These are phyloP conservation scores for Amanita pallidorosea DNA, from an alignment of 768 basidiomycete species.

Conservation along the genomic window DNA sequence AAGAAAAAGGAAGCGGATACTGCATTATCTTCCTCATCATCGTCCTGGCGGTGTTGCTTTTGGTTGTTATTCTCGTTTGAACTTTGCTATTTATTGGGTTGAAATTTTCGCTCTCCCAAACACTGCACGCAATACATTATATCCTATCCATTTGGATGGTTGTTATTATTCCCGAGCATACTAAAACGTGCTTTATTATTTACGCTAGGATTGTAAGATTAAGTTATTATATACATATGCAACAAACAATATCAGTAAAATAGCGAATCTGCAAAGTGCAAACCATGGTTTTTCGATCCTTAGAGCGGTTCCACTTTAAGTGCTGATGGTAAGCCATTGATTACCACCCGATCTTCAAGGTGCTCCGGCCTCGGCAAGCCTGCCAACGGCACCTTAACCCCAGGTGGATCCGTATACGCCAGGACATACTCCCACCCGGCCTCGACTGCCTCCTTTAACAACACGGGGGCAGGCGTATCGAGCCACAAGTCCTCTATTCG, in stretches of 20 bases:
- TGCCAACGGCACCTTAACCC: slow-evolving; percentile 2
- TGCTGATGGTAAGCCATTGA: too few relatives aligned
- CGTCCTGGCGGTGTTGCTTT: slow-evolving; percentile 63
- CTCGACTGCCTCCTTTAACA: slow-evolving; percentile 21
- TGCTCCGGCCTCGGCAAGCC: not conserved
- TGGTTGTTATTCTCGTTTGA: slow-evolving; percentile 71
- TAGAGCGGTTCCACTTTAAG: too few relatives aligned
- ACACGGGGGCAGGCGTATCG: slow-evolving; percentile 12
- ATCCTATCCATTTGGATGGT: too few relatives aligned
- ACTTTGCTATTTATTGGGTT: not conserved
- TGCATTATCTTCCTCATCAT: slow-evolving; percentile 80
- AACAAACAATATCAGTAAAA: too few relatives aligned
- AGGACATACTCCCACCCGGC: slow-evolving; percentile 8
- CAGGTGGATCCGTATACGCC: not conserved
- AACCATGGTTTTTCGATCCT: too few relatives aligned
- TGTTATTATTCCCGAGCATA: too few relatives aligned
- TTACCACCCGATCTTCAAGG: too few relatives aligned
- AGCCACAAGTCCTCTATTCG: slow-evolving; percentile 17
- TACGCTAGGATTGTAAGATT: too few relatives aligned
- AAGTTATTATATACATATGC: too few relatives aligned
- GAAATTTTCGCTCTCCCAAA: not conserved
- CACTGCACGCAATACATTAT: too few relatives aligned
- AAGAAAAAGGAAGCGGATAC: slow-evolving; percentile 87
- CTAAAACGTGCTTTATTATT: too few relatives aligned
- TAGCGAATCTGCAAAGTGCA: too few relatives aligned